Percentiles rank a stretch among this genome's conserved stretches.
phyloP scores from a whole-genome alignment of 345 rosid genomes.

The Boechera stricta region DNA sequence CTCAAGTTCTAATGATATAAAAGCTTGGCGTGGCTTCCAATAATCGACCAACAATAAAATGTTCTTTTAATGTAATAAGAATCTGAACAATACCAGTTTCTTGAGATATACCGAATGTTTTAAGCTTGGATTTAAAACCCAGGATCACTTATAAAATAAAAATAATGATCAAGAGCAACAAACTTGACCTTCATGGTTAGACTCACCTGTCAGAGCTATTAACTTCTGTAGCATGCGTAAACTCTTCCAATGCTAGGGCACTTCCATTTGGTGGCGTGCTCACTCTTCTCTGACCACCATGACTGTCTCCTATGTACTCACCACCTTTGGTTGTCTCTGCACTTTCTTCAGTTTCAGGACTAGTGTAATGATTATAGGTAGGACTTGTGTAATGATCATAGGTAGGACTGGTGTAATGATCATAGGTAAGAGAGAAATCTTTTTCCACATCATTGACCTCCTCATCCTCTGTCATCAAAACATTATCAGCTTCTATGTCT shows the following conservation, averaged over 20 bases:
- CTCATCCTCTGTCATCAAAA: slow-evolving; percentile 38
- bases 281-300: slow-evolving; percentile 38
- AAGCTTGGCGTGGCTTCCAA: not conserved
- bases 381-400: slow-evolving; percentile 37
- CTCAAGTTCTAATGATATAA: slow-evolving; percentile 5
- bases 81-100: not conserved
- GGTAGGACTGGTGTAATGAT: slow-evolving; percentile 37
- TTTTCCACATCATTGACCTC: slow-evolving; percentile 24
- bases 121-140: not conserved
- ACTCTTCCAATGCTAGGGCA: slow-evolving; percentile 43
- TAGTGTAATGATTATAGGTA: slow-evolving; percentile 4
- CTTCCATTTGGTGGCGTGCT: slow-evolving; percentile 48
- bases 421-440: slow-evolving; percentile 22
- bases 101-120: not conserved
- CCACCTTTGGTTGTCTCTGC: slow-evolving; percentile 39
- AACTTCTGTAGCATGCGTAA: slow-evolving; percentile 40
- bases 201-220: slow-evolving; percentile 57
- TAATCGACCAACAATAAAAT: not conserved
- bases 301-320: slow-evolving; percentile 38
- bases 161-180: slow-evolving; percentile 21
- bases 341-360: slow-evolving; percentile 38
- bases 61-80: slow-evolving; percentile 1
- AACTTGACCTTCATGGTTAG: slow-evolving; percentile 24
- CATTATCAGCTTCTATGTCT: slow-evolving; percentile 24
- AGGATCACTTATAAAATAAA: slow-evolving; percentile 1